Conservation (phyloP, 2,329 filamentous ascomycete species). For the Mariannaea sp. region DNA sequence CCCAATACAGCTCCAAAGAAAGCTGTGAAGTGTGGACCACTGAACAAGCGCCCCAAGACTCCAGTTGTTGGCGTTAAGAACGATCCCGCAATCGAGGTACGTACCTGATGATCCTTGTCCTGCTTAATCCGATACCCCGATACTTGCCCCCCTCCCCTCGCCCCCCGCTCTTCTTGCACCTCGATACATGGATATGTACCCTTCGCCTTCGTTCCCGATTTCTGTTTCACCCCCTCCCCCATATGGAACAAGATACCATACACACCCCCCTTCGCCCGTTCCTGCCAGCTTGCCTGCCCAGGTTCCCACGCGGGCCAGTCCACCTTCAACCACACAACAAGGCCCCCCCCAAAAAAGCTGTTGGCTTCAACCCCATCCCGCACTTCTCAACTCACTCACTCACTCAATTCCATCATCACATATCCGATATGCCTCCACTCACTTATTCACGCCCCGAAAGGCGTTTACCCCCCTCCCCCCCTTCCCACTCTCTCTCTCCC, state of each 20-base stretch:
- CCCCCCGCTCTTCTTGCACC: constrained; percentile 8
- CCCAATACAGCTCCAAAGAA: constrained; percentile 6
- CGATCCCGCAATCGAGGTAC: constrained; percentile 26
- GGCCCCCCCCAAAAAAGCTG: constrained; percentile 32
- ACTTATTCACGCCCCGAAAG: constrained; percentile 17
- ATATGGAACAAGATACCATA: constrained; percentile 4
- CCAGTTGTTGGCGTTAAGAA: constrained; percentile 2
- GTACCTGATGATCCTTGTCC: constrained; percentile 18
- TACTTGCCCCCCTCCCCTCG: constrained; percentile 6
- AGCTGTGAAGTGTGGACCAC: constrained; percentile 7
- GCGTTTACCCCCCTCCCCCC: constrained; percentile 11
- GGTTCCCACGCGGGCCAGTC: constrained; percentile 34
- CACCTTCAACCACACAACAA: constrained; percentile 31
- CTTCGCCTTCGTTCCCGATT: not conserved
- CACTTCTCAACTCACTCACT: constrained; percentile 9
- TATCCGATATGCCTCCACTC: constrained; percentile 14
- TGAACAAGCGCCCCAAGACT: constrained; percentile 2
- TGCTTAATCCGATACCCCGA: constrained; percentile 20
- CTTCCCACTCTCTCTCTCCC: too few relatives aligned
- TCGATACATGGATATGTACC: constrained; percentile 34
- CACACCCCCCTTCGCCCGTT: constrained; percentile 9
- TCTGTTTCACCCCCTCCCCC: not conserved
- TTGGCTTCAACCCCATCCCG: constrained; percentile 27
- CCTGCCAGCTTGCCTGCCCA: constrained; percentile 19
- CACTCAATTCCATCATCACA: constrained; percentile 6